Percentiles rank a stretch among this genome's conserved stretches.
Evolutionary conservation across 306 rosid genomes (phyloP).

Genomic region (Quillaja saponaria): DNA sequence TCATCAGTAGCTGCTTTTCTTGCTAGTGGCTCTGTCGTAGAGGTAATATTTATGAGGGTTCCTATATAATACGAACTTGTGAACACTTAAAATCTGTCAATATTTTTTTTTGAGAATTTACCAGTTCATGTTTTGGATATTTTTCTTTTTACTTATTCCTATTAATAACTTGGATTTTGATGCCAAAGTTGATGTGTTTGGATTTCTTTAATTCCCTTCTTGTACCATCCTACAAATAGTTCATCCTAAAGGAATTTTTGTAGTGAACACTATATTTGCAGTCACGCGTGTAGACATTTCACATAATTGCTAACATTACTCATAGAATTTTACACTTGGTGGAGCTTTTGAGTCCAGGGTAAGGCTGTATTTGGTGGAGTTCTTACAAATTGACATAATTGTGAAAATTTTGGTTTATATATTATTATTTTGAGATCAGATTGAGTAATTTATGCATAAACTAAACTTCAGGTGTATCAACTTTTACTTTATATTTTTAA

Average conservation of each 20-base stretch:
- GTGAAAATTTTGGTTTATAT: background rate
- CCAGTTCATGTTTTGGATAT: background rate
- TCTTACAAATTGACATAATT: background rate
- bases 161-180: background rate
- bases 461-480: background rate
- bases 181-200: constrained; percentile 5
- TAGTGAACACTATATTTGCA: too few relatives aligned
- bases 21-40: constrained; percentile 79
- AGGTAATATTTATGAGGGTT: constrained; percentile 43
- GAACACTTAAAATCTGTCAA: constrained; percentile 3
- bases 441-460: background rate
- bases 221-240: background rate
- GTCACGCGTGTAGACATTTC: too few relatives aligned
- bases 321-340: background rate
- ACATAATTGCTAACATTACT: too few relatives aligned
- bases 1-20: constrained; percentile 90
- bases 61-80: background rate
- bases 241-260: too few relatives aligned
- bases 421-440: background rate
- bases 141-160: background rate
- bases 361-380: constrained; percentile 13
- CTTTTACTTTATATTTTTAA: background rate
- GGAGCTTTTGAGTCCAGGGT: background rate
- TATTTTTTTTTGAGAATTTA: background rate
- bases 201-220: constrained; percentile 7